phyloP scores from a whole-genome alignment of 2,329 filamentous ascomycete genomes.

The Colletotrichum sp. region DNA sequence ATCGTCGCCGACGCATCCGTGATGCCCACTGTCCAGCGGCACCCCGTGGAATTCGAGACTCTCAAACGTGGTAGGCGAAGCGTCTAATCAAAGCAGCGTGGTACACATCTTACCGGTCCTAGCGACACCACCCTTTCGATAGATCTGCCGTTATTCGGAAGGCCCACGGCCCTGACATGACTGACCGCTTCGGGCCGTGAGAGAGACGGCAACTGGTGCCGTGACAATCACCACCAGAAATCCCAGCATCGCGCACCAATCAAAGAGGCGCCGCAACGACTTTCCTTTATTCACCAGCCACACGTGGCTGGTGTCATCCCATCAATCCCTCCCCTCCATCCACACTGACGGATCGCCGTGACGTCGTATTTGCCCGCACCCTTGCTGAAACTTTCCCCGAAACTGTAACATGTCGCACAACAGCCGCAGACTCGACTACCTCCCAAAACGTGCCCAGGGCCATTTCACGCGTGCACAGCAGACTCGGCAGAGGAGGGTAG shows the following conservation, averaged over 20 bases:
- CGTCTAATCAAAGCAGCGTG: background rate
- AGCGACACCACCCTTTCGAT: background rate
- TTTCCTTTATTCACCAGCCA: background rate
- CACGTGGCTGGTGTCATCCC: background rate
- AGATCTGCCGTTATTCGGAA: background rate
- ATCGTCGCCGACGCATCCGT: background rate
- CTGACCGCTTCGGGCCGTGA: background rate
- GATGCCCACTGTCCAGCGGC: background rate
- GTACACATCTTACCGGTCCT: background rate
- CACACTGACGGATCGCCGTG: background rate
- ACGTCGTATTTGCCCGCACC: background rate
- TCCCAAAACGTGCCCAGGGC: background rate
- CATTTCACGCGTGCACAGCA: background rate
- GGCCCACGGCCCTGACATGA: background rate
- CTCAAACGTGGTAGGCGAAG: background rate
- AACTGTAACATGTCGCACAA: constrained; percentile 17
- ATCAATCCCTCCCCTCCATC: background rate
- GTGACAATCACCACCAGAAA: background rate
- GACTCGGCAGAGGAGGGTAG: background rate
- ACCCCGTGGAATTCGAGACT: background rate
- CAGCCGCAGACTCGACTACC: background rate
- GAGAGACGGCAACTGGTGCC: background rate
- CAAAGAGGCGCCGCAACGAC: background rate
- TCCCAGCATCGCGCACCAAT: background rate
- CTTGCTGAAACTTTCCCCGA: constrained; percentile 16